Base-by-base conservation (phyloP, 306 rosid genomes). In the Ormosia emarginata region DNA sequence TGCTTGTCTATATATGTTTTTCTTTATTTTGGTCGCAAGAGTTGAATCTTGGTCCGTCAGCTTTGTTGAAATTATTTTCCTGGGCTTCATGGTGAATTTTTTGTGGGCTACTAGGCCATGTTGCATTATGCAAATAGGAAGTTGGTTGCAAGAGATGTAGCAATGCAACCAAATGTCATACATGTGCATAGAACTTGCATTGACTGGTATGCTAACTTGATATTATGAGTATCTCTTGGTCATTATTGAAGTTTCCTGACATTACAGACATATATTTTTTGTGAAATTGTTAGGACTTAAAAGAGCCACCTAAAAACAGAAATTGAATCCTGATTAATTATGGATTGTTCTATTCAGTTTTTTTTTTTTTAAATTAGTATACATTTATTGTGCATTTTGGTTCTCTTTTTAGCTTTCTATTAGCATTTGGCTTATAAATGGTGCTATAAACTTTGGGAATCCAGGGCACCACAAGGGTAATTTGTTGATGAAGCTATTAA, bases 381-480 rank as follows among this genome's bases (percentile, higher is more conserved):
- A 70, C 24, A 18, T 24, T 24, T 68, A 8, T 67, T 30, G 8
- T 46, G 17, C 43, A 11, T 36, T 76, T 44, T 67, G 56, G 36
- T 47, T 56, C 7, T 67, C 24, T 34, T 74, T 44, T 71, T 29
- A 46, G 17, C 34, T 39, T 69, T 77, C 10, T 62, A 24, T 24
- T 24, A 8, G 36, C 12, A 57, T 67, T 80, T 70, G 56, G 53
- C 46, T 57, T 64, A 81, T 79, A 24, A 40, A 39, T 0, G n/a
- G 63, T 74, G 49, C 37, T 32, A 4, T 32, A 7, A 55, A 69
- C 61, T 56, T 87, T 81, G 75, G 78, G 64, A 82, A 87, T 87
- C 67, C 89, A 93, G 98, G 99, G 95, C 98, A 71, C 99, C 99
- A 0, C 94, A 93, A 81, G 97, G 86, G 61, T 95, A 82, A 82